Percentiles rank a stretch among this genome's conserved stretches.
These are phyloP conservation scores for Phytophthora idaei DNA, from an alignment of 352 stramenopile genomes.

Conservation along the genomic window DNA sequence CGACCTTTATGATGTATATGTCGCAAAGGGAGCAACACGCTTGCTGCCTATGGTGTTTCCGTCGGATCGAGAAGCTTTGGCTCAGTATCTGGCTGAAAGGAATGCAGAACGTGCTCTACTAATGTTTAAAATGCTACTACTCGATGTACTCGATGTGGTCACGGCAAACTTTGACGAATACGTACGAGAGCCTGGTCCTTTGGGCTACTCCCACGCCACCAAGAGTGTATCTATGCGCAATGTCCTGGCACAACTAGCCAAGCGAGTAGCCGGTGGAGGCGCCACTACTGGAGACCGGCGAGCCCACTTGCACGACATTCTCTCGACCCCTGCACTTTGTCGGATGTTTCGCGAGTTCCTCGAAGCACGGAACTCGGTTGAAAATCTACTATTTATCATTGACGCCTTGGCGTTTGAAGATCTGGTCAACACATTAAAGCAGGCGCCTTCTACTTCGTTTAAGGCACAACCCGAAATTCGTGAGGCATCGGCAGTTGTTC, in stretches of 20 bases:
- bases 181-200: constrained; percentile 40
- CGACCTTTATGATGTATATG: constrained; percentile 65
- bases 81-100: constrained; percentile 50
- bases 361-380: constrained; percentile 56
- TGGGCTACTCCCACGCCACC: constrained; percentile 49
- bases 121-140: constrained; percentile 65
- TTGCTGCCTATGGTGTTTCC: constrained; percentile 60
- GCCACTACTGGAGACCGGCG: constrained; percentile 42
- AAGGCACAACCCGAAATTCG: constrained; percentile 3
- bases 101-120: constrained; percentile 51
- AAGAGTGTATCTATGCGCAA: constrained; percentile 55
- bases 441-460: constrained; percentile 5
- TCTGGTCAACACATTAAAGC: constrained; percentile 62
- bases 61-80: constrained; percentile 50
- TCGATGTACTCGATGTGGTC: constrained; percentile 64
- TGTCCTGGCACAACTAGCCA: constrained; percentile 55
- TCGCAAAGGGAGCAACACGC: constrained; percentile 42
- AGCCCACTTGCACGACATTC: constrained; percentile 53
- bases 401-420: constrained; percentile 73
- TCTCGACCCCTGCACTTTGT: constrained; percentile 54
- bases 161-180: constrained; percentile 65
- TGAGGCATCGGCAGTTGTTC: background rate
- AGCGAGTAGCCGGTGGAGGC: constrained; percentile 38
- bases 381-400: constrained; percentile 72
- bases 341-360: constrained; percentile 68